Evolutionary conservation across 2,329 filamentous ascomycete species (phyloP).

Genomic region (Xylariaceae sp.): DNA sequence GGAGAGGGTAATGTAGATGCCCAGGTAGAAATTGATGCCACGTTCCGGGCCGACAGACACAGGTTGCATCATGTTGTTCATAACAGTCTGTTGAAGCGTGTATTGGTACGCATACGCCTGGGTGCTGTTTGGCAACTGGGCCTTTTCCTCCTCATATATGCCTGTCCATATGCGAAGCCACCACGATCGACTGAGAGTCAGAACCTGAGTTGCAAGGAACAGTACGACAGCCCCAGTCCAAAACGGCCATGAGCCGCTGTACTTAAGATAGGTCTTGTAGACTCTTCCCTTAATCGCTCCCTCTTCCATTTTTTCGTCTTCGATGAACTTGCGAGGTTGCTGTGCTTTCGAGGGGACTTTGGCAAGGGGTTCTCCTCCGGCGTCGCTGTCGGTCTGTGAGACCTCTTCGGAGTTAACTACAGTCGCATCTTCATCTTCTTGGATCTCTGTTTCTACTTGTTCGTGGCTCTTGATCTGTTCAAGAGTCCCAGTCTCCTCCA

Average conservation of each 20-base stretch:
- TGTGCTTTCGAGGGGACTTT: conserved; percentile 57
- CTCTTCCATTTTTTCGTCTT: conserved; percentile 75
- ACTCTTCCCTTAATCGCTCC: conserved; percentile 72
- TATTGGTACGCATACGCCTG: conserved; percentile 53
- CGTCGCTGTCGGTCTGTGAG: conserved; percentile 49
- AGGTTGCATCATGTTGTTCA: conserved; percentile 48
- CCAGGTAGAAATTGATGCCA: conserved; percentile 68
- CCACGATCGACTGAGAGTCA: conserved; percentile 67
- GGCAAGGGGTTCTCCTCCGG: conserved; percentile 51
- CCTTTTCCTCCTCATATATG: conserved; percentile 45
- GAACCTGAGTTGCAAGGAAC: conserved; percentile 61
- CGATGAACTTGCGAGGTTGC: conserved; percentile 72
- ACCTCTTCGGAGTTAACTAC: conserved; percentile 62
- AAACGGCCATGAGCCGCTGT: conserved; percentile 67
- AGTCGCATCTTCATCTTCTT: conserved; percentile 58
- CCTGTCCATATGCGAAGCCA: conserved; percentile 70
- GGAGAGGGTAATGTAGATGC: conserved; percentile 70
- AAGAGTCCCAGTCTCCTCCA: conserved; percentile 63
- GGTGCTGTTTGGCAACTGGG: conserved; percentile 31
- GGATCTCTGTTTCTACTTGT: conserved; percentile 51
- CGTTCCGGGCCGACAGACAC: conserved; percentile 40
- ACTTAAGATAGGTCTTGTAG: conserved; percentile 71
- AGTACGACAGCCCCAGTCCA: conserved; percentile 63
- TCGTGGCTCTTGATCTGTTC: conserved; percentile 65
- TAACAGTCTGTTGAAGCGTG: conserved; percentile 53